Conservation (phyloP, 768 basidiomycete genomes). For the Lentinula boryana region DNA sequence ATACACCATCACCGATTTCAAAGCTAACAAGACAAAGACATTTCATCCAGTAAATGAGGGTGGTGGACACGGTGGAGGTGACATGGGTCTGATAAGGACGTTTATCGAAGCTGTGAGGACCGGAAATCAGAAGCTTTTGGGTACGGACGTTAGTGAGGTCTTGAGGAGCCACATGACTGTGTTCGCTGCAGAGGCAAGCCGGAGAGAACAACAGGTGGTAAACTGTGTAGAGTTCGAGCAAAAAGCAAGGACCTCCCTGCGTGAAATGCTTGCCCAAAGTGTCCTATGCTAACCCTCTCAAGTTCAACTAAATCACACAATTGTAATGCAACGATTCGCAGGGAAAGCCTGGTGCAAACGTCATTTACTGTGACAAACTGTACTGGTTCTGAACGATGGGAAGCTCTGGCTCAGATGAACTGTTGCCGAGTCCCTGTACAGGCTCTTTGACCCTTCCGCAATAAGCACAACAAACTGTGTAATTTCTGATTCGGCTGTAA, state of each 20-base stretch:
- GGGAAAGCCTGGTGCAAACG: background rate
- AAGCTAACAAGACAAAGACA: constrained; percentile 37
- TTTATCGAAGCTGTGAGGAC: constrained; percentile 74
- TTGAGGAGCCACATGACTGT: constrained; percentile 77
- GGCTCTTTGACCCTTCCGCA: too few relatives aligned
- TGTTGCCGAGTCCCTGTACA: too few relatives aligned
- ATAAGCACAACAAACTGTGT: too few relatives aligned
- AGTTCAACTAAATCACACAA: background rate
- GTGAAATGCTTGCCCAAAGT: background rate
- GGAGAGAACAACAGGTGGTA: constrained; percentile 62
- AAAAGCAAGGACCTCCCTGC: constrained; percentile 29
- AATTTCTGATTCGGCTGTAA: too few relatives aligned
- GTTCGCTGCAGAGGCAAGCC: constrained; percentile 81
- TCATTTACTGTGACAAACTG: too few relatives aligned
- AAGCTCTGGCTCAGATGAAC: too few relatives aligned
- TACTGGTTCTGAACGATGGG: too few relatives aligned
- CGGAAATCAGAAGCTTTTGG: constrained; percentile 57
- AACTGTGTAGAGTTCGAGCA: constrained; percentile 65
- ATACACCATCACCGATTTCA: constrained; percentile 77
- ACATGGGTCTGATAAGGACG: constrained; percentile 64
- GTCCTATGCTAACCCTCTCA: constrained; percentile 1
- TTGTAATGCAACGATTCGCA: too few relatives aligned
- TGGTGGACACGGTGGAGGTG: constrained; percentile 82
- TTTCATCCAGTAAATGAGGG: constrained; percentile 50
- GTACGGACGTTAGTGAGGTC: constrained; percentile 62